Evolutionary conservation across 2,329 filamentous ascomycete genomes (phyloP).

Genomic region (Exutisphaerella laricina): DNA sequence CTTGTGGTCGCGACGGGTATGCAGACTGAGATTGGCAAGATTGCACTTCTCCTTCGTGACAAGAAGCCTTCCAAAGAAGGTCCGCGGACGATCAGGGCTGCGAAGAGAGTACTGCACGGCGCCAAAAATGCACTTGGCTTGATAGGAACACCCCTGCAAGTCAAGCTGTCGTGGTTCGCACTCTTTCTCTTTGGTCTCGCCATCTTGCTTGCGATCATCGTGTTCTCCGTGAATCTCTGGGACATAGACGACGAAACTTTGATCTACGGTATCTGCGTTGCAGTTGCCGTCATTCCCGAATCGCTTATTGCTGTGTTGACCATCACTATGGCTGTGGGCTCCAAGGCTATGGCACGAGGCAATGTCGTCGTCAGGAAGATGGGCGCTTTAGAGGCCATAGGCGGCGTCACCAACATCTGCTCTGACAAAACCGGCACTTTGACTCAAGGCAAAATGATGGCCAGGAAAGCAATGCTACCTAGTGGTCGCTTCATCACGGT

Average conservation of each 20-base stretch:
- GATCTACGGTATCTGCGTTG: slow-evolving; percentile 46
- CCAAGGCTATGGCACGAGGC: slow-evolving; percentile 57
- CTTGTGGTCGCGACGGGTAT: slow-evolving; percentile 56
- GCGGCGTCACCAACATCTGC: slow-evolving; percentile 61
- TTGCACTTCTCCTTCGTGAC: slow-evolving; percentile 45
- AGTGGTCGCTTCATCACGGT: slow-evolving; percentile 54
- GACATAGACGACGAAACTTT: slow-evolving; percentile 40
- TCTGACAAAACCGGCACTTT: slow-evolving; percentile 64
- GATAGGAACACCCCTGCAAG: slow-evolving; percentile 72
- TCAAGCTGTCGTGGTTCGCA: slow-evolving; percentile 78
- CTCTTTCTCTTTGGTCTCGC: slow-evolving; percentile 72
- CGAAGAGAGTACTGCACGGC: slow-evolving; percentile 49
- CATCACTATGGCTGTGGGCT: slow-evolving; percentile 60
- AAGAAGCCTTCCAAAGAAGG: slow-evolving; percentile 13
- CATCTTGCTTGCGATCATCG: slow-evolving; percentile 62
- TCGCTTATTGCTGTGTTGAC: slow-evolving; percentile 61
- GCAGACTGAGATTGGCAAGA: slow-evolving; percentile 62
- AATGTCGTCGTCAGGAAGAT: slow-evolving; percentile 62
- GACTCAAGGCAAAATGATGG: slow-evolving; percentile 54
- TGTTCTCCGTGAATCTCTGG: slow-evolving; percentile 55
- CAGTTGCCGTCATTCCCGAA: slow-evolving; percentile 44
- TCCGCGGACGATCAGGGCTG: slow-evolving; percentile 14
- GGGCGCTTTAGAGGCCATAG: slow-evolving; percentile 58
- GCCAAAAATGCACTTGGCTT: slow-evolving; percentile 38
- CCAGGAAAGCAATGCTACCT: slow-evolving; percentile 55